phyloP scores from a whole-genome alignment of 495 filamentous ascomycete species.

The Aspergillus sparsus region DNA sequence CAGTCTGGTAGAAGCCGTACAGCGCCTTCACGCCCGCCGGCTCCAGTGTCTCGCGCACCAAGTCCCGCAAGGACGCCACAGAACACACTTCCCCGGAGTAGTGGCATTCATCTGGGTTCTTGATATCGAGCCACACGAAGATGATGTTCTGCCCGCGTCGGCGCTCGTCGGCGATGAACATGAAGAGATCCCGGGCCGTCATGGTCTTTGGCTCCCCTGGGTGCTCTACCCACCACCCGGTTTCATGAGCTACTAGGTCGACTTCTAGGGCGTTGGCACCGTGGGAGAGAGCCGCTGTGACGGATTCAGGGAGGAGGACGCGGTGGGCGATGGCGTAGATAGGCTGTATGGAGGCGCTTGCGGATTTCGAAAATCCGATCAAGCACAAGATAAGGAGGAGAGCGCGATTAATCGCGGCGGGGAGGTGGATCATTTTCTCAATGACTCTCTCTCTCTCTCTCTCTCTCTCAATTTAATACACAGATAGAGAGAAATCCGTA shows the following conservation, averaged over 20 bases:
- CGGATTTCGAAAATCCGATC: background rate
- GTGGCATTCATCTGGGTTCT: background rate
- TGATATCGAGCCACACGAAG: background rate
- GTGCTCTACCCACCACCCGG: conserved; percentile 6
- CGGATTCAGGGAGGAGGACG: background rate
- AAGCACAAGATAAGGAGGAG: background rate
- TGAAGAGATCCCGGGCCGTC: conserved; percentile 4
- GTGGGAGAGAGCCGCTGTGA: conserved; percentile 1
- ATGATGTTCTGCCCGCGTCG: background rate
- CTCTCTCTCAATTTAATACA: background rate
- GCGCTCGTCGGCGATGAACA: background rate
- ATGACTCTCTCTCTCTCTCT: too few species aligned
- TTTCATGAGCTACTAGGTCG: conserved; percentile 1
- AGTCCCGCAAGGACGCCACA: background rate
- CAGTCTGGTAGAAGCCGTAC: background rate
- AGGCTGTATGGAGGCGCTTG: background rate
- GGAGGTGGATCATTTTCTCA: background rate
- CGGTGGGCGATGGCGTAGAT: conserved; percentile 8
- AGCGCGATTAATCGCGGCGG: background rate
- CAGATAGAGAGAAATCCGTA: background rate
- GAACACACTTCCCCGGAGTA: background rate
- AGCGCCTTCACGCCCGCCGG: background rate
- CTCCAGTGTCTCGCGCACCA: background rate
- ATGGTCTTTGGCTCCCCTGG: background rate
- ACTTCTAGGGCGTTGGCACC: conserved; percentile 6